Percentiles rank a stretch among this genome's conserved stretches.
Conservation (phyloP, 129 eudicot genomes). For the Lactuca sativa region DNA sequence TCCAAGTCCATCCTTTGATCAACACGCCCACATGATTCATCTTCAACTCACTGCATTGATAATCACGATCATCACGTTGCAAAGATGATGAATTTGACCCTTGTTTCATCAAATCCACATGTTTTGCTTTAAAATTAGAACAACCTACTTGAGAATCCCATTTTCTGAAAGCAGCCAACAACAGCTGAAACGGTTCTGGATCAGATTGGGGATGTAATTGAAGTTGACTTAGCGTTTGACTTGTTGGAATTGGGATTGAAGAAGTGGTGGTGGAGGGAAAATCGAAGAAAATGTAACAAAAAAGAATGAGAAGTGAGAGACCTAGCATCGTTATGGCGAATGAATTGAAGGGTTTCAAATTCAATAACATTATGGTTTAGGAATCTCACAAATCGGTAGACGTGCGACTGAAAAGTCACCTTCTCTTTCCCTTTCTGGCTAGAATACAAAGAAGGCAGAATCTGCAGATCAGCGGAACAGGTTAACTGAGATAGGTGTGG, state of each 20-base stretch:
- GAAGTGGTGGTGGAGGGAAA: constrained; percentile 51
- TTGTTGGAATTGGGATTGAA: constrained; percentile 27
- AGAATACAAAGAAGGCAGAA: neutral
- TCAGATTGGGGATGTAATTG: constrained; percentile 35
- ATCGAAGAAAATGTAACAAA: constrained; percentile 55
- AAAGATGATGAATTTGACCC: constrained; percentile 41
- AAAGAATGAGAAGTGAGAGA: constrained; percentile 49
- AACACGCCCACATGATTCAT: constrained; percentile 81
- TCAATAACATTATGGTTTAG: constrained; percentile 37
- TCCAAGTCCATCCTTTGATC: constrained; percentile 99
- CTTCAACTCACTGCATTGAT: constrained; percentile 60
- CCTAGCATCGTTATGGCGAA: constrained; percentile 51
- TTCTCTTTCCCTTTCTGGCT: constrained; percentile 4
- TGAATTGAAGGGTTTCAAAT: constrained; percentile 59
- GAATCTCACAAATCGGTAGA: constrained; percentile 17
- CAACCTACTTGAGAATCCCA: constrained; percentile 98
- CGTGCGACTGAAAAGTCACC: neutral
- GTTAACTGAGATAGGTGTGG: constrained; percentile 4
- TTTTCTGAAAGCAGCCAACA: constrained; percentile 53
- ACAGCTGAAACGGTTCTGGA: constrained; percentile 67
- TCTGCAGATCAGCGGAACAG: neutral
- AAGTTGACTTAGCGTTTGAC: constrained; percentile 35
- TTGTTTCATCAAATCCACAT: constrained; percentile 37
- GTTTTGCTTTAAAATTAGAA: constrained; percentile 44
- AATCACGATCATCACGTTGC: constrained; percentile 56